These are phyloP conservation scores for Colletotrichum sp. DNA, from an alignment of 2,329 filamentous ascomycete genomes.

Conservation along the genomic window DNA sequence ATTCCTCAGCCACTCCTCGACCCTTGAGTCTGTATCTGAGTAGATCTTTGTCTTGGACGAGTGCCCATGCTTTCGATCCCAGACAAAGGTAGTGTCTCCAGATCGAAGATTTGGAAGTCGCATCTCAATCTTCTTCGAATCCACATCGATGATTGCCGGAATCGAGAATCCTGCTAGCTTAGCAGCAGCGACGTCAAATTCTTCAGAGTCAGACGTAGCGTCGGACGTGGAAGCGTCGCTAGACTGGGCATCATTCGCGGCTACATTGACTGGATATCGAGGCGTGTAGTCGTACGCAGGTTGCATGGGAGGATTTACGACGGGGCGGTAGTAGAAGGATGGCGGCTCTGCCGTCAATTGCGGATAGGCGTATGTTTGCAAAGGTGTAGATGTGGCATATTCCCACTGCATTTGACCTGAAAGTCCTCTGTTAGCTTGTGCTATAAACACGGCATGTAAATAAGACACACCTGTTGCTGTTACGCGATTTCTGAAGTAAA, in stretches of 20 bases:
- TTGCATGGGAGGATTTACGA: background rate
- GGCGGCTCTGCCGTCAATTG: background rate
- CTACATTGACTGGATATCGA: background rate
- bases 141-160: conserved; percentile 10
- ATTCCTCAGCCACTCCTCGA: background rate
- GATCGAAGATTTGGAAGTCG: background rate
- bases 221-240: background rate
- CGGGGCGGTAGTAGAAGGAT: background rate
- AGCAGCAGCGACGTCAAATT: background rate
- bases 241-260: background rate
- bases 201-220: background rate
- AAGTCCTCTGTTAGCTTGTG: background rate
- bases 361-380: background rate
- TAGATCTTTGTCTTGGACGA: background rate
- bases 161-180: background rate
- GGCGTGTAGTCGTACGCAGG: background rate
- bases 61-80: background rate
- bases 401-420: background rate
- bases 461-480: background rate
- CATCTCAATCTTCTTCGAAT: background rate
- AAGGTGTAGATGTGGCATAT: background rate
- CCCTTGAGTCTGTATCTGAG: background rate
- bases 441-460: accelerated
- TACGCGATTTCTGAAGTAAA: conserved; percentile 1
- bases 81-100: background rate